Conservation (phyloP, 331 rosid genomes). For the Malus hybrid region DNA sequence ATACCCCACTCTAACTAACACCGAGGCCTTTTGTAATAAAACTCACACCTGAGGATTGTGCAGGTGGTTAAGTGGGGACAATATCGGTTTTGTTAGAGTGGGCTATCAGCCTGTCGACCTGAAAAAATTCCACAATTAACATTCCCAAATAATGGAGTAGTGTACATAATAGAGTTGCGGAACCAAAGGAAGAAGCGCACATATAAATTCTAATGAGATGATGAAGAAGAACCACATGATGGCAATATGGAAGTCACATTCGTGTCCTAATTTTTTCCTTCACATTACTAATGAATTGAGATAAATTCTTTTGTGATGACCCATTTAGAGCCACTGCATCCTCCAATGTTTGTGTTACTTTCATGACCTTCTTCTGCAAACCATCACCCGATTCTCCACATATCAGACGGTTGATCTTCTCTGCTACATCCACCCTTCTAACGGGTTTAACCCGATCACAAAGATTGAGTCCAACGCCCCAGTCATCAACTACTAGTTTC, state of each 20-base stretch:
- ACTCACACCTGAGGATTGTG: no score
- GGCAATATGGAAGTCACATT: neutral
- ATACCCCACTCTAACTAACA: no score
- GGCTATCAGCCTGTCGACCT: no score
- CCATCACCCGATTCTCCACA: constrained; percentile 8
- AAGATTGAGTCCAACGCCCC: constrained; percentile 26
- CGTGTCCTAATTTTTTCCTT: neutral
- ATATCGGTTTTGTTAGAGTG: no score
- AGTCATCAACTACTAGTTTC: constrained; percentile 29
- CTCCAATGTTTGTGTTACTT: neutral
- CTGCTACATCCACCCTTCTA: constrained; percentile 14
- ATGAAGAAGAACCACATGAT: neutral
- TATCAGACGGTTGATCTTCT: constrained; percentile 20
- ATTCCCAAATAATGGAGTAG: no score
- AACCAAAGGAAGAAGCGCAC: no score
- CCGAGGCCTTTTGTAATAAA: no score
- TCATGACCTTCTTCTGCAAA: constrained; percentile 4
- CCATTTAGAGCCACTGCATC: neutral
- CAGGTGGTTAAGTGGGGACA: no score
- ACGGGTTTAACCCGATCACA: neutral
- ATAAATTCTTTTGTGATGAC: constrained; percentile 11
- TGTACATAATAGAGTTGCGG: no score
- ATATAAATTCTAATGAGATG: neutral
- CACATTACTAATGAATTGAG: constrained; percentile 8
- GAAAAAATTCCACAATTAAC: no score